Conservation (phyloP, 1,139 yeast species). For the Sugiyamaella sp. region DNA sequence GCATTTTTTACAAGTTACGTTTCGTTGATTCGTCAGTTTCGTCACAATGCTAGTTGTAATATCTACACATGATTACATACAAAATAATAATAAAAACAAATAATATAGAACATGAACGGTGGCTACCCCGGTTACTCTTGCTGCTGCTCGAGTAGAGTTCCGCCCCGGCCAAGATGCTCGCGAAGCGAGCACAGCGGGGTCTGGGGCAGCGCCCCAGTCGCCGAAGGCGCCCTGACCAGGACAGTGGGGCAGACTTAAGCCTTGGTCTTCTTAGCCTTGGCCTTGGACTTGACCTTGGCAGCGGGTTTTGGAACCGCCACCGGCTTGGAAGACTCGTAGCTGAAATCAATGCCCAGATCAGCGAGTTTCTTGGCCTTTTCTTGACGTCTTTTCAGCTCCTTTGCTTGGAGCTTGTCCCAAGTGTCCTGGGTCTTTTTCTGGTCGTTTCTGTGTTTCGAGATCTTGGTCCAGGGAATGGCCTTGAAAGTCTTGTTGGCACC, state of each 20-base stretch:
- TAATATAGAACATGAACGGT: slow-evolving; percentile 6
- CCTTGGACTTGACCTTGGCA: slow-evolving; percentile 3
- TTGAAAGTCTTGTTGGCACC: slow-evolving; percentile 60
- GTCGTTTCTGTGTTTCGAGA: slow-evolving; percentile 59
- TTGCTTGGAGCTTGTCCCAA: slow-evolving; percentile 60
- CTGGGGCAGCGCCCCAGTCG: too few relatives aligned
- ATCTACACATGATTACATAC: slow-evolving; percentile 16
- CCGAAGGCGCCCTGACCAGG: too few relatives aligned
- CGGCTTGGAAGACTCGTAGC: slow-evolving; percentile 25
- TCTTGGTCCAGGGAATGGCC: slow-evolving; percentile 64
- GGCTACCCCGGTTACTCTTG: too few relatives aligned
- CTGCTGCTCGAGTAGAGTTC: too few relatives aligned
- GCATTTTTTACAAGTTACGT: neutral
- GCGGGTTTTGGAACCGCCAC: neutral
- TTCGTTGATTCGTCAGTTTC: neutral
- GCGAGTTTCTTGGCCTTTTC: slow-evolving; percentile 53
- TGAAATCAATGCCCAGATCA: slow-evolving; percentile 55
- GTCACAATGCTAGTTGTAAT: slow-evolving; percentile 12
- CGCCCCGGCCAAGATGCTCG: too few relatives aligned
- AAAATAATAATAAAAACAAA: slow-evolving; percentile 10
- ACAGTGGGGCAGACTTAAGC: slow-evolving; percentile 18
- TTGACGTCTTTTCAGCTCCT: slow-evolving; percentile 52
- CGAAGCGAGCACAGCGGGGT: too few relatives aligned
- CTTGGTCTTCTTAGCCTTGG: slow-evolving; percentile 18
- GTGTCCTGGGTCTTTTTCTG: slow-evolving; percentile 58